Evolutionary conservation across 257 asterid genomes (phyloP).

Genomic region (Salvia rosmarinus): DNA sequence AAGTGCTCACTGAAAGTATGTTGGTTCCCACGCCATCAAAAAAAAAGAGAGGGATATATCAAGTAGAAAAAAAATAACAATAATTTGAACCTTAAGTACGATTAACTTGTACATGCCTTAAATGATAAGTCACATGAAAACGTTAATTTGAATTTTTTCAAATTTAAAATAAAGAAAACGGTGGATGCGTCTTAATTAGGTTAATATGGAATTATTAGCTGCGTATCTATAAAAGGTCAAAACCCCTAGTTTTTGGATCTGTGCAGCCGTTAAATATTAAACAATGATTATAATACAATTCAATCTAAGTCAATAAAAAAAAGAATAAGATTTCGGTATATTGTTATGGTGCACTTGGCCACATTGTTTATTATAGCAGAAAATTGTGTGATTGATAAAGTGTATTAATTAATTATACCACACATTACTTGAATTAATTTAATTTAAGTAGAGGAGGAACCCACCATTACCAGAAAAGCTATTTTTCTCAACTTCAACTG

Average conservation of each 20-base stretch:
- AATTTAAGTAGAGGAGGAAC: slow-evolving; percentile 5
- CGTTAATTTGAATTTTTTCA: not conserved
- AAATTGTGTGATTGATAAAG: slow-evolving; percentile 23
- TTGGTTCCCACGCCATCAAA: no score
- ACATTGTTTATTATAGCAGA: slow-evolving; percentile 14
- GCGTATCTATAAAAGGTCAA: not conserved
- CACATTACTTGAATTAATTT: slow-evolving; percentile 18
- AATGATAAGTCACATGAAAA: not conserved
- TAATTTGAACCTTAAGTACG: no score
- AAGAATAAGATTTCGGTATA: not conserved
- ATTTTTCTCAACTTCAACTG: slow-evolving; percentile 36
- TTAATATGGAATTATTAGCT: not conserved
- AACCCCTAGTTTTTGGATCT: not conserved
- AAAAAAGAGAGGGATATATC: no score
- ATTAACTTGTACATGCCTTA: no score
- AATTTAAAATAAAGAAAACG: not conserved
- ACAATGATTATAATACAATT: not conserved
- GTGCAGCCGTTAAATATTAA: not conserved
- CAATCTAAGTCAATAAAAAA: not conserved
- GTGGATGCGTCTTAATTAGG: not conserved
- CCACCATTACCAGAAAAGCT: not conserved
- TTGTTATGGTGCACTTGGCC: slow-evolving; percentile 23
- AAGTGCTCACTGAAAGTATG: no score
- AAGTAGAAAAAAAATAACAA: no score
- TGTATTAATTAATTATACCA: not conserved